A percentile compares a stretch with the other conserved stretches of the same genome.
Evolutionary conservation across 2,329 filamentous ascomycete species (phyloP).

Genomic region (Colletotrichum coccodes): DNA sequence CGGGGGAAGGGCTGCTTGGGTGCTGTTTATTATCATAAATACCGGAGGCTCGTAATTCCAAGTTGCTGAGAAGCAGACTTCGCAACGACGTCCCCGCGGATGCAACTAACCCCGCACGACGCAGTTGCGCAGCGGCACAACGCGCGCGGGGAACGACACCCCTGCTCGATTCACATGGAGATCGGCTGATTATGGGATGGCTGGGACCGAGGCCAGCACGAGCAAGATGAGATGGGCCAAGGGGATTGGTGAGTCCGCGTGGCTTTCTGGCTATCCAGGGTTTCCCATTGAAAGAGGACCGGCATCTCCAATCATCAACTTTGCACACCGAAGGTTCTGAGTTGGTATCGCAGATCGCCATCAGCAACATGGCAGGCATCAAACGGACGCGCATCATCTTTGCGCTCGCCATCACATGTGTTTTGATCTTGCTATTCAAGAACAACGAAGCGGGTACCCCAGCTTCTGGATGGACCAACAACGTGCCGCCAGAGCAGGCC

Average conservation of each 20-base stretch:
- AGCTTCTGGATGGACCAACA: background rate
- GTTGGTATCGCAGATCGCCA: background rate
- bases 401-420: background rate
- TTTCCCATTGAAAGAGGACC: background rate
- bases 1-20: background rate
- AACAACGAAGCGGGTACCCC: background rate
- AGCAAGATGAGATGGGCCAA: background rate
- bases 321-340: background rate
- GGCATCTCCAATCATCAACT: background rate
- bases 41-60: background rate
- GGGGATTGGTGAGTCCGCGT: background rate
- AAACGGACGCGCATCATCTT: slow-evolving; percentile 14
- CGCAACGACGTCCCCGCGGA: background rate
- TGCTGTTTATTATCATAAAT: background rate
- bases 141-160: slow-evolving; percentile 8
- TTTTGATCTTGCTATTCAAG: slow-evolving; percentile 3
- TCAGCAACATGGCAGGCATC: slow-evolving; percentile 1
- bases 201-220: slow-evolving; percentile 17
- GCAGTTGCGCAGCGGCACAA: background rate
- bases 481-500: background rate
- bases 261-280: background rate
- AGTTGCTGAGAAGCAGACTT: background rate
- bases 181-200: slow-evolving; percentile 18
- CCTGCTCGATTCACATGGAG: slow-evolving; percentile 21
- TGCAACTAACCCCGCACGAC: slow-evolving; percentile 26